Base-by-base conservation (phyloP, 768 basidiomycete genomes). In the Piloderma croceum region DNA sequence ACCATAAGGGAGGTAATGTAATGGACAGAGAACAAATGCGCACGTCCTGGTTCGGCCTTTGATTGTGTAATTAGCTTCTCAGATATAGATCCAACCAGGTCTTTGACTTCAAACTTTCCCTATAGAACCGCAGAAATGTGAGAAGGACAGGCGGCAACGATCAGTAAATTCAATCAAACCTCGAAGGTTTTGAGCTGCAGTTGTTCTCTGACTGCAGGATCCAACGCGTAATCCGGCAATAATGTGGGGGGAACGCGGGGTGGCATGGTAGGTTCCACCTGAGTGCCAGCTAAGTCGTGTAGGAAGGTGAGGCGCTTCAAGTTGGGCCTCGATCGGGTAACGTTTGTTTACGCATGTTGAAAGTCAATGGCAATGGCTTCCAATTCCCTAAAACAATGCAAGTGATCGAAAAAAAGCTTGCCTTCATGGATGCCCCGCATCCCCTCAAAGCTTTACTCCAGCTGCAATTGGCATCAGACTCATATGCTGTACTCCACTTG, bases 41-140 rank as follows among this genome's bases (percentile, higher is more conserved):
- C 64, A 85, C 91, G 90, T 39, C 89, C 91, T 21, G 89, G 70
- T 54, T 80, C 77, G 31, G 73, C 76, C 60, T 91, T 90, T 24
- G 92, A 94, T 51, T 88, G 79, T 7, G 79, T 62, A 46, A 96
- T 94, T 38, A 92, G 72, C 59, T 77, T 90, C 69, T 96, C 93
- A 17, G 89, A 91, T 38, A 91, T 73, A 5, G 77, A 74, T 17
- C 81, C 80, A 36, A 97, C 76, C 51, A 94, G 92, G 42, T 93
- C 90, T 49, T 90, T 87, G 45, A 90, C 80, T 57, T 92, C 87
- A 63, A 94, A 92, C 65, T 90, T 90, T 44, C 83, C 85, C 87
- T 90, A 49, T 34, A 34, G 37, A 3, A 31, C 22, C 12, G 27
- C 29, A 32, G 35, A 12, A 47, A 50, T 20, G 52, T 41, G 42